phyloP scores from a whole-genome alignment of 202 grass and related monocot species.

The Carex sylvatica region DNA sequence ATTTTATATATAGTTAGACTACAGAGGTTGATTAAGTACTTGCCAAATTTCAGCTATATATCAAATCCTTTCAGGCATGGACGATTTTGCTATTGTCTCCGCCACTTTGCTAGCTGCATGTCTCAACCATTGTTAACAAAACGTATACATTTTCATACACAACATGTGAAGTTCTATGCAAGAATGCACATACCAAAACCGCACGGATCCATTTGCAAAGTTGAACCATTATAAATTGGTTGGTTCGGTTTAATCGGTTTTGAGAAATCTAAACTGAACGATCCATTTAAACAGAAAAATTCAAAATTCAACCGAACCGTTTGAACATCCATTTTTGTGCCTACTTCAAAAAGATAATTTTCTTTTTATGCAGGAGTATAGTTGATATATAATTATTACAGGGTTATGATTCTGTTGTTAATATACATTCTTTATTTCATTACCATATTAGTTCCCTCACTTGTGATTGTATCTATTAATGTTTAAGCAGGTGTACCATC shows the following conservation, averaged over 20 bases:
- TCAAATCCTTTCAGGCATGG: background rate
- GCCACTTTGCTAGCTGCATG: background rate
- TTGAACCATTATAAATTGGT: too few relatives aligned
- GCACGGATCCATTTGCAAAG: too few relatives aligned
- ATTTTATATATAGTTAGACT: background rate
- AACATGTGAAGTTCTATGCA: too few relatives aligned
- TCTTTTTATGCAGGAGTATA: background rate
- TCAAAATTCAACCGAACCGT: too few relatives aligned
- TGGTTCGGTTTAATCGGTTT: too few relatives aligned
- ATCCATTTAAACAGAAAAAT: too few relatives aligned
- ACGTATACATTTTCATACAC: too few relatives aligned
- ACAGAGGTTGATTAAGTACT: background rate
- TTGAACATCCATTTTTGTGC: background rate
- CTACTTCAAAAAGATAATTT: background rate
- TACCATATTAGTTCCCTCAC: background rate
- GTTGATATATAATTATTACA: background rate
- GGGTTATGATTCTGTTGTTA: background rate
- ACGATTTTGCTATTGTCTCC: background rate
- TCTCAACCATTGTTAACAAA: too few relatives aligned
- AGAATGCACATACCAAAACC: too few relatives aligned
- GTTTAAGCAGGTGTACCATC: slow-evolving; percentile 49
- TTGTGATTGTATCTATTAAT: slow-evolving; percentile 11
- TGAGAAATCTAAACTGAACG: too few relatives aligned
- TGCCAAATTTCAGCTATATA: background rate
- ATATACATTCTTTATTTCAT: background rate